Base-by-base conservation (phyloP, 2,329 filamentous ascomycete genomes). In the Colletotrichum magnum region DNA sequence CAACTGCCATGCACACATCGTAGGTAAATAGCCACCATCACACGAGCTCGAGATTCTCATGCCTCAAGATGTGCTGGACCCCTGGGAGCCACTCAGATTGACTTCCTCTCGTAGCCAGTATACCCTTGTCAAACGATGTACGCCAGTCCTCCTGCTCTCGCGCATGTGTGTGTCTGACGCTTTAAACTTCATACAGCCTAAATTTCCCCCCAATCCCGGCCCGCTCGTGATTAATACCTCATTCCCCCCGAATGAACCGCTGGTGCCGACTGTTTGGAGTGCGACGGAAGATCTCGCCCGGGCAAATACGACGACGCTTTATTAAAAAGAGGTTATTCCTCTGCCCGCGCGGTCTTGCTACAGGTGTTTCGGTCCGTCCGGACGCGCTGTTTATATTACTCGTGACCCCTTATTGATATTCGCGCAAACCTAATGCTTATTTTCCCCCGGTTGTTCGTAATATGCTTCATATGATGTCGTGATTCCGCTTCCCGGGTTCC, bases 151-250 rank as follows among this genome's bases (percentile, higher is more conserved):
- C 21, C 28, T 47, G 10, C 16, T 10, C 28, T 21, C n/a, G 41
- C 39, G 28, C 16, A 52, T 5, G 54, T 53, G 57, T 43, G 66
- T 18, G 52, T 58, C 52, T 36, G 13, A 51, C 12, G 63, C 57
- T 67, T 52, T 61, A 48, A 67, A 61, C 56, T 45, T 50, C 51
- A 67, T 61, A 69, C 67, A 60, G 67, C 39, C 67, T 67, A 69
- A 69, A 67, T 61, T 39, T 61, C 16, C 43, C 50, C 43, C n/a
- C 21, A 24, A 24, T 24, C 21, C 18, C 15, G 32, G 18, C 52
- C 32, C 50, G 24, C 47, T 18, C 28, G 36, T 47, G 51, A 26
- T 24, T 21, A 7, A 2, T 36, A 24, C 32, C 32, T 36, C 32
- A 7, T 24, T 52, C 51, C 62, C 51, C 62, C 62, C 57, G 61